These are phyloP conservation scores for Chondrus crispus DNA, from an alignment of 23 red algal genomes.

Conservation along the genomic window DNA sequence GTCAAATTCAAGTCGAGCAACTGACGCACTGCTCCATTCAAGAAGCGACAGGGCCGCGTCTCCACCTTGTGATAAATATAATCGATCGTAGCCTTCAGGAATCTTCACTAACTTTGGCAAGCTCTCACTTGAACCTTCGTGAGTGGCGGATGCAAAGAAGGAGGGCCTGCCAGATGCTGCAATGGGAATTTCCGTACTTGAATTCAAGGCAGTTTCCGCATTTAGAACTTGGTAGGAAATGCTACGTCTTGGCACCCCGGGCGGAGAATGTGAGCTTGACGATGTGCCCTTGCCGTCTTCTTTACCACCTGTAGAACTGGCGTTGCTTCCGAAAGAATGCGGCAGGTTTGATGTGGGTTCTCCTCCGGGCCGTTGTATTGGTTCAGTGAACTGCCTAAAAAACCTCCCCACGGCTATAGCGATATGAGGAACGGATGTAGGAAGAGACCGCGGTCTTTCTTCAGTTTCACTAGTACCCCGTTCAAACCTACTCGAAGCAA, in stretches of 20 bases:
- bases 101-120: neutral
- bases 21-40: slow-evolving; percentile 49
- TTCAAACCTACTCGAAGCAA: neutral
- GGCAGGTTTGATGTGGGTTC: neutral
- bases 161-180: neutral
- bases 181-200: neutral
- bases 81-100: neutral
- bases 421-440: neutral
- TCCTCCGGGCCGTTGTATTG: neutral
- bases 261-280: slow-evolving; percentile 7
- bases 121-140: neutral
- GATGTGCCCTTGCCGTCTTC: neutral
- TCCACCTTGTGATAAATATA: neutral
- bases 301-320: neutral
- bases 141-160: neutral
- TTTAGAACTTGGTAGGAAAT: slow-evolving; percentile 59
- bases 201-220: neutral
- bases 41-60: slow-evolving; percentile 39
- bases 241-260: slow-evolving; percentile 27
- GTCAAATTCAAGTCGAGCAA: slow-evolving; percentile 33
- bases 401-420: neutral
- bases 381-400: neutral
- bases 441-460: neutral
- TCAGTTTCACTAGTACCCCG: neutral
- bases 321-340: neutral